These are phyloP conservation scores for Penicillium lividum DNA, from an alignment of 495 filamentous ascomycete species.

Conservation along the genomic window DNA sequence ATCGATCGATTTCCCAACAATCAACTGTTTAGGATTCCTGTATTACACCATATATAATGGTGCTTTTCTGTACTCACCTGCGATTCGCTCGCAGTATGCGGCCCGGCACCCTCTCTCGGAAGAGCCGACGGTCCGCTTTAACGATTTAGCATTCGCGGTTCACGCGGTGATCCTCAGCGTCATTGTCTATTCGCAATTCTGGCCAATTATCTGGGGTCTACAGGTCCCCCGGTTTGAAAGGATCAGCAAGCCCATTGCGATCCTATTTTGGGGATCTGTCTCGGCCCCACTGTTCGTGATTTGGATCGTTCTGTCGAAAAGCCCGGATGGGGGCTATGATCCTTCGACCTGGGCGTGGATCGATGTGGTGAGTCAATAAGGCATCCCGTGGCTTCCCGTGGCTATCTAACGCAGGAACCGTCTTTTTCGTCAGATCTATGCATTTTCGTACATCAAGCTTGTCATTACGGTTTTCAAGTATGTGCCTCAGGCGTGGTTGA, in stretches of 20 bases:
- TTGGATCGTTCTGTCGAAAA: constrained; percentile 52
- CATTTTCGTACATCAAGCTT: constrained; percentile 84
- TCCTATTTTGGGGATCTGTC: constrained; percentile 66
- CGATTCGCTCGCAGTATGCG: constrained; percentile 81
- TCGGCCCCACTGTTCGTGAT: constrained; percentile 56
- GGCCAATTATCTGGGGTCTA: constrained; percentile 73
- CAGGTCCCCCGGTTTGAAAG: constrained; percentile 52
- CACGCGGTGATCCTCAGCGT: constrained; percentile 72
- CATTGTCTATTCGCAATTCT: constrained; percentile 72
- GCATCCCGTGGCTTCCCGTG: constrained; percentile 1
- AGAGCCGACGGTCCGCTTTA: constrained; percentile 81
- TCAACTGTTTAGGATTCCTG: constrained; percentile 82
- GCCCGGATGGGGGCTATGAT: constrained; percentile 56
- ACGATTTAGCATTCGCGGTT: constrained; percentile 83
- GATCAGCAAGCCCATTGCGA: constrained; percentile 65
- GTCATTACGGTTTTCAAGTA: constrained; percentile 88
- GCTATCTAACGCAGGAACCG: constrained; percentile 14
- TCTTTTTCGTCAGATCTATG: constrained; percentile 61
- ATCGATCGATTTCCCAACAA: constrained; percentile 79
- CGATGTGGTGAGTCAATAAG: constrained; percentile 63
- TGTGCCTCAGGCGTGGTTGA: constrained; percentile 79
- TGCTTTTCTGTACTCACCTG: constrained; percentile 73
- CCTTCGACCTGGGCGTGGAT: constrained; percentile 69
- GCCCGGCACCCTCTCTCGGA: constrained; percentile 69
- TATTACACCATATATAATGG: constrained; percentile 74